Evolutionary conservation across 192 early-diverging fungal genomes (phyloP).

Genomic region (Coemansia sp.): DNA sequence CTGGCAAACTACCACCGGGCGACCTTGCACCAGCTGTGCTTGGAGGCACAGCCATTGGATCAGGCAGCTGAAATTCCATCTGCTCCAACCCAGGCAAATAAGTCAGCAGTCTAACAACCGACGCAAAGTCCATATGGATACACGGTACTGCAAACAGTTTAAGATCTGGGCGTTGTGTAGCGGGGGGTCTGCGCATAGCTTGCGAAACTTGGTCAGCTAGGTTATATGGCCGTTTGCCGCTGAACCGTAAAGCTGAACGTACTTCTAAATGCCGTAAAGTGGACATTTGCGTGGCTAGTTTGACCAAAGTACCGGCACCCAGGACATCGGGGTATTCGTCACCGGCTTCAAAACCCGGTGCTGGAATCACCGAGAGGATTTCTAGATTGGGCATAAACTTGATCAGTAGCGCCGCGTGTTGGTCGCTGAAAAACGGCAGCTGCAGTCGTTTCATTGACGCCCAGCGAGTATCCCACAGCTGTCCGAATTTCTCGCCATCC

Average conservation of each 20-base stretch:
- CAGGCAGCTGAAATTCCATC: slow-evolving; percentile 49
- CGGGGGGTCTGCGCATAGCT: slow-evolving; percentile 34
- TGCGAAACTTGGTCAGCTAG: slow-evolving; percentile 35
- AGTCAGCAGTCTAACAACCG: slow-evolving; percentile 31
- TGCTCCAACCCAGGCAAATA: slow-evolving; percentile 48
- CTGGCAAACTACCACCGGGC: background rate
- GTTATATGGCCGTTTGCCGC: slow-evolving; percentile 36
- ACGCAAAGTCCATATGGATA: slow-evolving; percentile 50
- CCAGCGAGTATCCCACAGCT: slow-evolving; percentile 53
- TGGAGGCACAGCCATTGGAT: slow-evolving; percentile 25
- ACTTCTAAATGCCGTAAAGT: slow-evolving; percentile 45
- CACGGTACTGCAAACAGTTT: slow-evolving; percentile 40
- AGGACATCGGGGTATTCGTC: slow-evolving; percentile 50
- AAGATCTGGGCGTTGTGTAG: slow-evolving; percentile 31
- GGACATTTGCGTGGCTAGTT: slow-evolving; percentile 42
- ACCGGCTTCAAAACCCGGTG: slow-evolving; percentile 46
- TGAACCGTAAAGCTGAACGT: slow-evolving; percentile 45
- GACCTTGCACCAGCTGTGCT: background rate
- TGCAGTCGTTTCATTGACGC: slow-evolving; percentile 43
- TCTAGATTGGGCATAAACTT: slow-evolving; percentile 54
- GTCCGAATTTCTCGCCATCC: slow-evolving; percentile 50
- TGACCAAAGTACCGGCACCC: slow-evolving; percentile 24
- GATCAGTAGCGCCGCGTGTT: slow-evolving; percentile 40
- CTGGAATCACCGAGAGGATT: slow-evolving; percentile 45
- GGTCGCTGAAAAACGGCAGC: slow-evolving; percentile 52